Conservation (phyloP, 495 filamentous ascomycete species). For the Aspergillus wentii region DNA sequence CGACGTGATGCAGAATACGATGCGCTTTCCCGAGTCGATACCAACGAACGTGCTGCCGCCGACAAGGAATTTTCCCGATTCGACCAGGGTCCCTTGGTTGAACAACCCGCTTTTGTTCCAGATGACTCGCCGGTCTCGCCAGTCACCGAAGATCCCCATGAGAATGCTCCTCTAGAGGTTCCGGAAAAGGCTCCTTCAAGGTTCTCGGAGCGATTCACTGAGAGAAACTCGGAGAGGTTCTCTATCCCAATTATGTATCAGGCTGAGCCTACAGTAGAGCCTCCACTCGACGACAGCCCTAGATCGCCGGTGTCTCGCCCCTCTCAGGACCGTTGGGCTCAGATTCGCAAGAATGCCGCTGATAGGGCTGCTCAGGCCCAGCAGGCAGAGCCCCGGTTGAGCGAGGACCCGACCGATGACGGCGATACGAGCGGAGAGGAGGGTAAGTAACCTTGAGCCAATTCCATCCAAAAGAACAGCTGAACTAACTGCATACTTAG, state of each 20-base stretch:
- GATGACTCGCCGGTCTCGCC: constrained; percentile 50
- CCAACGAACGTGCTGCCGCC: constrained; percentile 60
- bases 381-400: constrained; percentile 39
- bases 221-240: too few relatives aligned
- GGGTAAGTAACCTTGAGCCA: constrained; percentile 76
- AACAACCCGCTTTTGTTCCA: constrained; percentile 82
- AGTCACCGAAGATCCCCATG: constrained; percentile 1
- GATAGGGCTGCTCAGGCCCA: constrained; percentile 65
- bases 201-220: too few relatives aligned
- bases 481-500: constrained; percentile 42
- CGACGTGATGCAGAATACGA: constrained; percentile 46
- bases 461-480: background rate
- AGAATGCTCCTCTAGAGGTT: constrained; percentile 12
- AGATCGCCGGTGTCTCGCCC: constrained; percentile 13
- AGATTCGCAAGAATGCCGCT: constrained; percentile 90
- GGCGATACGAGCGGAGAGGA: constrained; percentile 92
- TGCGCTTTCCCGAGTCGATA: constrained; percentile 55
- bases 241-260: too few relatives aligned
- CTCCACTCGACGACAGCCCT: too few relatives aligned
- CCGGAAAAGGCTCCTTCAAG: constrained; percentile 22
- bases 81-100: constrained; percentile 81
- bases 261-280: constrained; percentile 8
- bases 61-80: constrained; percentile 76
- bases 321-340: constrained; percentile 79
- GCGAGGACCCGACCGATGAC: constrained; percentile 61